These are phyloP conservation scores for Fusarium solani-melongenae DNA, from an alignment of 2,329 filamentous ascomycete species.

Conservation along the genomic window DNA sequence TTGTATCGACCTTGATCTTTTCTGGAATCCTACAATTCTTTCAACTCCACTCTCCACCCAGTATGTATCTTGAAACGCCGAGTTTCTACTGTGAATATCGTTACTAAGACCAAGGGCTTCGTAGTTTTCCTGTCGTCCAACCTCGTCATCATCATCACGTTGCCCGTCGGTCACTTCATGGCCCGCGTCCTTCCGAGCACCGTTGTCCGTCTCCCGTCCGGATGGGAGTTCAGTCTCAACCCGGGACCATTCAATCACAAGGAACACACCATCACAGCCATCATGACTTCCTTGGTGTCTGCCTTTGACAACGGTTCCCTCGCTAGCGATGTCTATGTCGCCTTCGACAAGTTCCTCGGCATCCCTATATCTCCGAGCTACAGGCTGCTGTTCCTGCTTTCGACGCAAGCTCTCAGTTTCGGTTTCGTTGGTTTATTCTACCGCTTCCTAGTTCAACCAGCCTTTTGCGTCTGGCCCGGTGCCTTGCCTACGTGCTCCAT, in stretches of 20 bases:
- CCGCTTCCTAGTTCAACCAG: slow-evolving; percentile 52
- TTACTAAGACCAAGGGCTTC: not conserved
- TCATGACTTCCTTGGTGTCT: slow-evolving; percentile 57
- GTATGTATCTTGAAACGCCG: not conserved
- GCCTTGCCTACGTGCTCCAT: slow-evolving; percentile 52
- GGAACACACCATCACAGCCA: slow-evolving; percentile 57
- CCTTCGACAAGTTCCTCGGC: slow-evolving; percentile 50
- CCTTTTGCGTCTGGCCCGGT: slow-evolving; percentile 52
- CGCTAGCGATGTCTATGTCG: slow-evolving; percentile 53
- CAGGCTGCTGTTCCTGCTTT: slow-evolving; percentile 46
- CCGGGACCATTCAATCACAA: slow-evolving; percentile 59
- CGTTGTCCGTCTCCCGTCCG: not conserved
- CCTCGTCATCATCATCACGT: not conserved
- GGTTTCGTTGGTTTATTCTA: slow-evolving; percentile 52
- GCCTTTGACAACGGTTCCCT: slow-evolving; percentile 47
- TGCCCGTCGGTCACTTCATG: not conserved
- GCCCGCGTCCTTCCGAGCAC: not conserved
- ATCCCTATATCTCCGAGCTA: not conserved
- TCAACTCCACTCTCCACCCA: not conserved
- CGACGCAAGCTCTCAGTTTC: slow-evolving; percentile 53
- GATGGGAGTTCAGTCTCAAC: slow-evolving; percentile 45
- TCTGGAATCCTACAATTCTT: not conserved
- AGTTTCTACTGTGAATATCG: not conserved
- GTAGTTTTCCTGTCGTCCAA: not conserved
- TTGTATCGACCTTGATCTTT: not conserved